phyloP scores from a whole-genome alignment of 495 filamentous ascomycete genomes.

The Daldinia grandis region DNA sequence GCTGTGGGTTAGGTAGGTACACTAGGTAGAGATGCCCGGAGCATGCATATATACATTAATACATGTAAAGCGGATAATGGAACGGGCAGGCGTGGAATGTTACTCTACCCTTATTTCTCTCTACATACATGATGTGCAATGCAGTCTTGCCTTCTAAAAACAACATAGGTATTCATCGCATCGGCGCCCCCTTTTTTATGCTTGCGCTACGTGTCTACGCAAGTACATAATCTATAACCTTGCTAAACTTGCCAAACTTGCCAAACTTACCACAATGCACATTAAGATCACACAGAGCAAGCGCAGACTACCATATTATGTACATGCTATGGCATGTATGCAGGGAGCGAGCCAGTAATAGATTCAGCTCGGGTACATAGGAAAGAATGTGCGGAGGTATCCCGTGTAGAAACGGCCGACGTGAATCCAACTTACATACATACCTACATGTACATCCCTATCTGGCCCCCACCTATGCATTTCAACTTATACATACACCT shows the following conservation, averaged over 20 bases:
- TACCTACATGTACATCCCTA: too few relatives aligned
- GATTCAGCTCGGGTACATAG: slow-evolving; percentile 26
- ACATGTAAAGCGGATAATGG: not conserved
- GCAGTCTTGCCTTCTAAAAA: not conserved
- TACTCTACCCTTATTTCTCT: not conserved
- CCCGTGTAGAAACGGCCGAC: slow-evolving; percentile 29
- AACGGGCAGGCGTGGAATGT: slow-evolving; percentile 1
- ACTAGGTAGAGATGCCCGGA: not conserved
- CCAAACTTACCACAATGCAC: slow-evolving; percentile 25
- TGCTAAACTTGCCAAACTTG: slow-evolving; percentile 12
- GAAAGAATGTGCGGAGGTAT: slow-evolving; percentile 29
- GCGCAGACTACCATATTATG: slow-evolving; percentile 11
- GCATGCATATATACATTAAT: not conserved
- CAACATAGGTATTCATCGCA: slow-evolving; percentile 27
- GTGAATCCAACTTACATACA: slow-evolving; percentile 17
- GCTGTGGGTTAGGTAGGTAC: slow-evolving; percentile 36
- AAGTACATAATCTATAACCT: slow-evolving; percentile 26
- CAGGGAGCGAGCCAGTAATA: slow-evolving; percentile 24
- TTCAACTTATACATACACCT: not conserved
- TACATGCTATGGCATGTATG: too few relatives aligned
- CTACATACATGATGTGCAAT: not conserved
- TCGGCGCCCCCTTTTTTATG: slow-evolving; percentile 25
- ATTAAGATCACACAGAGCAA: slow-evolving; percentile 1
- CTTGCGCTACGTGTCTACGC: slow-evolving; percentile 25
- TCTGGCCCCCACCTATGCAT: slow-evolving; percentile 20